Conservation (phyloP, 1,284 basidiomycete species). For the Fistulinella staudtii region DNA sequence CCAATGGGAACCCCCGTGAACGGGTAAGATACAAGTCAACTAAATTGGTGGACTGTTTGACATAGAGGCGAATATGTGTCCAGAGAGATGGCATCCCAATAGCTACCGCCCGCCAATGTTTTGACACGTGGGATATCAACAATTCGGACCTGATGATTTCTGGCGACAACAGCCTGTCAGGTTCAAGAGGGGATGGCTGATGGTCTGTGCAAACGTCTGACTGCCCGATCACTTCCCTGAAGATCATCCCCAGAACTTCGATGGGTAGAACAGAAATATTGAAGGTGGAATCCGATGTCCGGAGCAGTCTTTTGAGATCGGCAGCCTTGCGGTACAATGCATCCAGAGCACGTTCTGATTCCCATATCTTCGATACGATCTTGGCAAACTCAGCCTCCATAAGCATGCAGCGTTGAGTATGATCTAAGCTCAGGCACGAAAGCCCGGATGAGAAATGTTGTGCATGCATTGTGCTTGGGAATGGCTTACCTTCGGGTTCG, state of each 20-base stretch:
- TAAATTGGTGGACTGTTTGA: constrained; percentile 27
- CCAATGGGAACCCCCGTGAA: constrained; percentile 25
- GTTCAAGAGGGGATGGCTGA: constrained; percentile 1
- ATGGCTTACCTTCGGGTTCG: constrained; percentile 12
- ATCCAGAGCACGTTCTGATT: constrained; percentile 19
- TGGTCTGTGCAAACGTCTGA: constrained; percentile 3
- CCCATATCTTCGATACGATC: constrained; percentile 21
- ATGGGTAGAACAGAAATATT: constrained; percentile 20
- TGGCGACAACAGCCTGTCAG: constrained; percentile 4
- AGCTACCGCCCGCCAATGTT: constrained; percentile 26
- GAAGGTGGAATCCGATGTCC: not conserved
- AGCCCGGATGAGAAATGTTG: not conserved
- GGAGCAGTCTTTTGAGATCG: constrained; percentile 12
- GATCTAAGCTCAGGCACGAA: not conserved
- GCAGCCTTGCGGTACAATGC: constrained; percentile 18
- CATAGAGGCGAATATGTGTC: constrained; percentile 24
- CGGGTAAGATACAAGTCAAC: constrained; percentile 27
- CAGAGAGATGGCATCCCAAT: constrained; percentile 22
- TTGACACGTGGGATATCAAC: constrained; percentile 31
- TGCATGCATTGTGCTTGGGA: not conserved
- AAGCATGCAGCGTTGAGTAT: constrained; percentile 4
- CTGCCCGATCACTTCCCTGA: constrained; percentile 16
- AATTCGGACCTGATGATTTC: constrained; percentile 19
- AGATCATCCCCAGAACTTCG: constrained; percentile 27
- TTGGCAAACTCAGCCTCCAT: constrained; percentile 14